Evolutionary conservation across 2,329 filamentous ascomycete genomes (phyloP).

Genomic region (Scedosporium boydii): DNA sequence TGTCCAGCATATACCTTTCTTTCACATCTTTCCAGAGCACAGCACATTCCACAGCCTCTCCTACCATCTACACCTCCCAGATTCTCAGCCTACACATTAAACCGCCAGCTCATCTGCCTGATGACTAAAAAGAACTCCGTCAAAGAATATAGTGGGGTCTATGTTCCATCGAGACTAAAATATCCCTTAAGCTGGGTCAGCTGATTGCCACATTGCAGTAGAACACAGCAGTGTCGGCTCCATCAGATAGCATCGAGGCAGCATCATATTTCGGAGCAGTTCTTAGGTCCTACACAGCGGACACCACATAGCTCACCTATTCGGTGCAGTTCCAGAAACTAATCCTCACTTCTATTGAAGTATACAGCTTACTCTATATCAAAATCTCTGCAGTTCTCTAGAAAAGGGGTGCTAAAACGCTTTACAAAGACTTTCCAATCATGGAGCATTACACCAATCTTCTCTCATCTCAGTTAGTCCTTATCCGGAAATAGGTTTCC

Average conservation of each 20-base stretch:
- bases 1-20: conserved; percentile 34
- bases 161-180: conserved; percentile 34
- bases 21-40: conserved; percentile 38
- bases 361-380: not conserved
- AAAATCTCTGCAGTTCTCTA: not conserved
- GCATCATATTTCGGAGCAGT: not conserved
- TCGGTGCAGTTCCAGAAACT: not conserved
- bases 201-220: conserved; percentile 18
- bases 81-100: conserved; percentile 35
- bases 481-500: not conserved
- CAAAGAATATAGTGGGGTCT: conserved; percentile 41
- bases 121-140: conserved; percentile 26
- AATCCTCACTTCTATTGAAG: not conserved
- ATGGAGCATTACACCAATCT: not conserved
- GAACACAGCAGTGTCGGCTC: not conserved
- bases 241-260: not conserved
- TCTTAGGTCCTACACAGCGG: not conserved
- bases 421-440: not conserved
- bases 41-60: conserved; percentile 25
- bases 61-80: conserved; percentile 30
- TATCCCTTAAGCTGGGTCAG: conserved; percentile 32
- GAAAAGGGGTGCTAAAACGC: not conserved
- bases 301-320: conserved; percentile 1
- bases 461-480: not conserved
- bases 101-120: conserved; percentile 20